Evolutionary conservation across 176 grass and related monocot species (phyloP), one percentile per base, ranked within the genome.

Genomic region (Musa schizocarpa): DNA sequence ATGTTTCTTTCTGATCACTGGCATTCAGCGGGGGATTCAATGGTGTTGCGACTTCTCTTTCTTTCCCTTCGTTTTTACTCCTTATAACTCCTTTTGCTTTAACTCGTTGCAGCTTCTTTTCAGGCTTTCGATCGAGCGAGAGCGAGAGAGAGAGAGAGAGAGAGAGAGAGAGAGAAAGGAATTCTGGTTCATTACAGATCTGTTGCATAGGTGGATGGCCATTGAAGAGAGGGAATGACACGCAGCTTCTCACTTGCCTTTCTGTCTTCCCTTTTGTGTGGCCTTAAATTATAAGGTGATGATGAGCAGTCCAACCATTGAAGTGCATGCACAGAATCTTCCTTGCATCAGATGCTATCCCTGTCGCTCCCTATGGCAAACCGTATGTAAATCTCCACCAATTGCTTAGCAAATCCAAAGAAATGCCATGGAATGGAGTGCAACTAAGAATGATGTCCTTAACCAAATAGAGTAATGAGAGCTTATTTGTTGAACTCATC

Each of bases 11-110:
- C 76, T 82, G 69, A 24, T 69, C 51, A 76, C 26, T 74, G 66
- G 68, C 69, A 72, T 82, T 86, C 71, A 77, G 79, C 82, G 71
- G 79, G n/a, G 79, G 61, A 65, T 78, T 86, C 49, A 81, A 79
- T 73, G 57, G 52, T 70, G 17, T 74, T 84, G 52, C 26, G 12
- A 75, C 69, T 51, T 78, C 76, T 78, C 81, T 52, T 53, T 26
- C 51, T 69, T 78, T 66, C 48, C 62, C 20, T 59, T 79, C 65
- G 65, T 81, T 78, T 71, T 72, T 29, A 64, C 50, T 63, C 55
- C 65, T 77, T 54, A 52, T 75, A 27, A 71, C 53, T 52, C 52
- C 57, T 65, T 65, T 65, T 43, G 34, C 34, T 43, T 43, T 43
- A 43, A 43, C 34, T 43, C 34, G 34, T 43, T 43, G 34, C 34